Evolutionary conservation across 164 flowering plant genomes (phyloP), one percentile per base, ranked within the genome.

Genomic region (Hamamelis virginiana): DNA sequence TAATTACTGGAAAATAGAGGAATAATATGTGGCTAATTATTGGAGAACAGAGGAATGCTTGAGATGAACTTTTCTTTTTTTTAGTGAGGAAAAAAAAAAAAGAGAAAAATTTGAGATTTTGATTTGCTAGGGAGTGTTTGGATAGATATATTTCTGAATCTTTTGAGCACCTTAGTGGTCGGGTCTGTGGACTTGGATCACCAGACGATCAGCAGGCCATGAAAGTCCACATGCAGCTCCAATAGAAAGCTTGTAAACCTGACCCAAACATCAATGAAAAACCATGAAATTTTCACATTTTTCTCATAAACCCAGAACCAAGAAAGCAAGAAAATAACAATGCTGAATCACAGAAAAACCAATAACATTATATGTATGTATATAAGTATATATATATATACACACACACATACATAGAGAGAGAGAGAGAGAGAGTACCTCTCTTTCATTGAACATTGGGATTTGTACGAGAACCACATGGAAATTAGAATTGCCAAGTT

Each of bases 121-220:
- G 51, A 14, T 4, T 5, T 48, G 57, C 11, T 14, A 13, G 59
- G 22, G 3, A 12, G 16, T n/a, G n/a, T n/a, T n/a, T n/a, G n/a
- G n/a, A n/a, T n/a, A n/a, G n/a, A n/a, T n/a, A n/a, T n/a, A n/a
- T n/a, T n/a, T n/a, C n/a, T n/a, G n/a, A n/a, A n/a, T 6, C 12
- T 46, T 59, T 60, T 18, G 14, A 43, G 15, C 71, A 88, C 97
- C 97, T 92, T 92, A 74, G 90, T 75, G 1, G 66, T 68, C 5
- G 87, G 87, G 75, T 92, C 95, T 15, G 97, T 92, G 88, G 19
- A 92, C 97, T 86, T 92, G 97, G 74, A 92, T 86, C 69, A 92
- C 89, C n/a, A 92, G 81, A 69, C 92, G 88, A n/a, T n/a, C n/a
- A n/a, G n/a, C n/a, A n/a, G n/a, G n/a, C n/a, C n/a, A n/a, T n/a